Evolutionary conservation across 176 grass and related monocot genomes (phyloP).

Genomic region (Musa troglodytarum): DNA sequence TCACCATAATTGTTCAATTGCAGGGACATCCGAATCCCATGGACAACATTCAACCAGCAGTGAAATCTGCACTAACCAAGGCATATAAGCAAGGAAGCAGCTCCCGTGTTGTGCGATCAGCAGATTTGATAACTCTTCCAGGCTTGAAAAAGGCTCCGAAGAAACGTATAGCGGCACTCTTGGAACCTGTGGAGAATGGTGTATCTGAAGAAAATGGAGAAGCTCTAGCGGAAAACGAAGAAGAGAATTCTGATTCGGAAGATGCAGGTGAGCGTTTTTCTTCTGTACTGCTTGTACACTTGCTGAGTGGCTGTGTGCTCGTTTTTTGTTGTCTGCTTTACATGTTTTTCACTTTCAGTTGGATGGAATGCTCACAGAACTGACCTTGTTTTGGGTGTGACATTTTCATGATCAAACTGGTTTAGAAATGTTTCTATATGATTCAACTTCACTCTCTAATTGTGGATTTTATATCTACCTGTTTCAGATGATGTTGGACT

Average conservation of each 20-base stretch:
- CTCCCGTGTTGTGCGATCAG: slow-evolving; percentile 63
- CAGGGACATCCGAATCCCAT: slow-evolving; percentile 79
- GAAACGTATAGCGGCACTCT: slow-evolving; percentile 83
- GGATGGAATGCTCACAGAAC: neutral
- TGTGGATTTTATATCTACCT: neutral
- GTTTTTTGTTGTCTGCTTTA: too few species aligned
- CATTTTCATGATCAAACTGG: too few species aligned
- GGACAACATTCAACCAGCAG: slow-evolving; percentile 81
- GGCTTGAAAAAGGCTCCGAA: slow-evolving; percentile 82
- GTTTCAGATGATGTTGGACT: slow-evolving; percentile 43
- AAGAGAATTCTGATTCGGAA: slow-evolving; percentile 73
- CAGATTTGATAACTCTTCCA: slow-evolving; percentile 76
- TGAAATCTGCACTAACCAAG: slow-evolving; percentile 87
- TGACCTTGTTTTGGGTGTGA: too few species aligned
- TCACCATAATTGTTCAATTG: slow-evolving; percentile 7
- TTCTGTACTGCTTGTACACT: neutral
- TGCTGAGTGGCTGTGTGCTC: too few species aligned
- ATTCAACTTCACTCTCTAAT: neutral
- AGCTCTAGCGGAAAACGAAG: slow-evolving; percentile 47
- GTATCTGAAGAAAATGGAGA: slow-evolving; percentile 65
- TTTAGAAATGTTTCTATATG: neutral
- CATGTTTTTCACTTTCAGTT: neutral
- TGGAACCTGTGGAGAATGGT: slow-evolving; percentile 82
- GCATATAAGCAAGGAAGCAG: slow-evolving; percentile 92
- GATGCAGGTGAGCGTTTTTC: slow-evolving; percentile 47